Conservation (phyloP, 441 rosid species). For the Cnidoscolus chayamansa region DNA sequence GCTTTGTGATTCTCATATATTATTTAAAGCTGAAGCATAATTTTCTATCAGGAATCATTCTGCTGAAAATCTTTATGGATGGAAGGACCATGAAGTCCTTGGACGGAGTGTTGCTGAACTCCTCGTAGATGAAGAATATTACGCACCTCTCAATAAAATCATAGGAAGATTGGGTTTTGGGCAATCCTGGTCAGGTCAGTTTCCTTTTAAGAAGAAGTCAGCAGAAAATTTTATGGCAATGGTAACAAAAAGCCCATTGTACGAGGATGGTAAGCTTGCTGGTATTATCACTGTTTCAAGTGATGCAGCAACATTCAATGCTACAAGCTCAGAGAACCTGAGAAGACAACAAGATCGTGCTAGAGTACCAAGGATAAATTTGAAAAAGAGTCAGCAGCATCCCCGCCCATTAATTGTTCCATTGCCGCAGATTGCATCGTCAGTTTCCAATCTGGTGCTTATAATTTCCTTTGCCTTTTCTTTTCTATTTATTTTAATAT, state of each 20-base stretch:
- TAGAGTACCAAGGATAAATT: conserved; percentile 35
- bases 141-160: conserved; percentile 35
- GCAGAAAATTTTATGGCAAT: conserved; percentile 66
- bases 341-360: conserved; percentile 30
- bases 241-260: conserved; percentile 60
- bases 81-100: conserved; percentile 63
- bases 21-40: neutral
- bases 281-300: conserved; percentile 70
- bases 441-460: conserved; percentile 76
- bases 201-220: conserved; percentile 63
- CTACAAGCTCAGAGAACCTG: conserved; percentile 34
- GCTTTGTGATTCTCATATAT: neutral
- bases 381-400: conserved; percentile 55
- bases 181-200: conserved; percentile 76
- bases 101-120: conserved; percentile 49
- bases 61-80: conserved; percentile 71
- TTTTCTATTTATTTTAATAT: conserved; percentile 11
- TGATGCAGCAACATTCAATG: conserved; percentile 54
- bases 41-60: conserved; percentile 58
- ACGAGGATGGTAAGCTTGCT: conserved; percentile 57
- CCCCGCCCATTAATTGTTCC: conserved; percentile 45
- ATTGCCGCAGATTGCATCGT: conserved; percentile 52
- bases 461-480: conserved; percentile 18
- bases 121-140: conserved; percentile 56
- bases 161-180: conserved; percentile 45